phyloP scores from a whole-genome alignment of 352 stramenopile genomes.

The Thraustochytrium sp. region DNA sequence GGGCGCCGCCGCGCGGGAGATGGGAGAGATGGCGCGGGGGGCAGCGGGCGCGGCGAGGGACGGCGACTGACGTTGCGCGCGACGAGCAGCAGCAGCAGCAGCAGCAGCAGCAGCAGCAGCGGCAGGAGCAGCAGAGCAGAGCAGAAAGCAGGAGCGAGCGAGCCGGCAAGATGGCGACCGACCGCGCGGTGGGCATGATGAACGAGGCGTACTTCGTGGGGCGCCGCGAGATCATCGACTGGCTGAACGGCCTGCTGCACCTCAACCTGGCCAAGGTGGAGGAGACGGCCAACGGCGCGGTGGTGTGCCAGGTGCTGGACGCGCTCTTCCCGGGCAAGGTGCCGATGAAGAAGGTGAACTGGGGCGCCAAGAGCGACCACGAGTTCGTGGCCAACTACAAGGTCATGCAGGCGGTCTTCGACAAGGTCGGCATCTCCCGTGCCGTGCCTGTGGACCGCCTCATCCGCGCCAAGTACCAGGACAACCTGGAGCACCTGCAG shows the following conservation, averaged over 20 bases:
- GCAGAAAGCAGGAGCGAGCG: no score
- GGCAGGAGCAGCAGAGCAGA: no score
- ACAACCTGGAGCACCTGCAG: slow-evolving; percentile 99
- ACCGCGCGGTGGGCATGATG: slow-evolving; percentile 48
- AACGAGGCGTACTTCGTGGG: slow-evolving; percentile 49
- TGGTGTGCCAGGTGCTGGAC: slow-evolving; percentile 96
- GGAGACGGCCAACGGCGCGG: slow-evolving; percentile 83
- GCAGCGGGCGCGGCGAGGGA: no score
- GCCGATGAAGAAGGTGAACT: slow-evolving; percentile 94
- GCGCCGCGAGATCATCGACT: slow-evolving; percentile 78
- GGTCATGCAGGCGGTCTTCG: slow-evolving; percentile 94
- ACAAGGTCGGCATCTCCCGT: slow-evolving; percentile 57
- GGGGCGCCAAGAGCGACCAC: slow-evolving; percentile 90
- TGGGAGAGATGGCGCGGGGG: no score
- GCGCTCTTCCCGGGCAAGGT: slow-evolving; percentile 85
- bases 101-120: no score
- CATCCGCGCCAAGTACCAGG: slow-evolving; percentile 97
- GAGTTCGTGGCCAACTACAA: slow-evolving; percentile 99
- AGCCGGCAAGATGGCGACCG: slow-evolving; percentile 20
- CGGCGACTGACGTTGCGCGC: no score
- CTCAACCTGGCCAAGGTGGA: slow-evolving; percentile 93
- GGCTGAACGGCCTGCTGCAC: slow-evolving; percentile 92
- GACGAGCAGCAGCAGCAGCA: no score
- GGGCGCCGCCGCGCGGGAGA: no score
- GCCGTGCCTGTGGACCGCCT: slow-evolving; percentile 93